Conservation (phyloP, 768 basidiomycete species). For the Suillus paluster region DNA sequence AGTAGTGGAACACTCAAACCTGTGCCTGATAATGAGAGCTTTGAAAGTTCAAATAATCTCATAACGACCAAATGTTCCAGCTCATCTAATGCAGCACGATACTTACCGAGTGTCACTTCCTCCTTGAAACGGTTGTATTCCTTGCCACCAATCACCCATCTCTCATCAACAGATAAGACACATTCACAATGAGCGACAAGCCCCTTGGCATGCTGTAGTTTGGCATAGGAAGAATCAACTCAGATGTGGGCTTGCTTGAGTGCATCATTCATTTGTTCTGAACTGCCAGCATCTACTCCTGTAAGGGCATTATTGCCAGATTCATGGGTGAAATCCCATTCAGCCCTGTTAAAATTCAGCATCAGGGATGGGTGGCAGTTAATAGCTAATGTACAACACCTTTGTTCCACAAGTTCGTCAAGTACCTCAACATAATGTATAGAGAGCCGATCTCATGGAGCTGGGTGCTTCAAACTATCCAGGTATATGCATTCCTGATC, state of each 20-base stretch:
- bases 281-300: not conserved
- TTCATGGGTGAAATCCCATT: not conserved
- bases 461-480: not conserved
- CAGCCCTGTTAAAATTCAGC: not conserved
- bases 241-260: not conserved
- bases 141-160: constrained; percentile 10
- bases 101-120: constrained; percentile 12
- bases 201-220: constrained; percentile 6
- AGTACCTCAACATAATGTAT: constrained; percentile 8
- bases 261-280: not conserved
- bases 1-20: constrained; percentile 14
- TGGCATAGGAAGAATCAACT: constrained; percentile 7
- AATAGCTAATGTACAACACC: not conserved
- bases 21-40: constrained; percentile 26
- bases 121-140: constrained; percentile 11
- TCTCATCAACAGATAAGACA: constrained; percentile 2
- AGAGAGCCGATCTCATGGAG: not conserved
- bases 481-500: constrained; percentile 5
- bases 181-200: constrained; percentile 7
- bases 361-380: not conserved
- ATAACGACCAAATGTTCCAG: constrained; percentile 35
- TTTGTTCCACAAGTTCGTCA: not conserved
- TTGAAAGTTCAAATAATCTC: constrained; percentile 33
- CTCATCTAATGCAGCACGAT: constrained; percentile 27
- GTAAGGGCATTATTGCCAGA: not conserved